Conservation (phyloP, 371 early-diverging fungal species). For the Syncephalastrum monosporum region DNA sequence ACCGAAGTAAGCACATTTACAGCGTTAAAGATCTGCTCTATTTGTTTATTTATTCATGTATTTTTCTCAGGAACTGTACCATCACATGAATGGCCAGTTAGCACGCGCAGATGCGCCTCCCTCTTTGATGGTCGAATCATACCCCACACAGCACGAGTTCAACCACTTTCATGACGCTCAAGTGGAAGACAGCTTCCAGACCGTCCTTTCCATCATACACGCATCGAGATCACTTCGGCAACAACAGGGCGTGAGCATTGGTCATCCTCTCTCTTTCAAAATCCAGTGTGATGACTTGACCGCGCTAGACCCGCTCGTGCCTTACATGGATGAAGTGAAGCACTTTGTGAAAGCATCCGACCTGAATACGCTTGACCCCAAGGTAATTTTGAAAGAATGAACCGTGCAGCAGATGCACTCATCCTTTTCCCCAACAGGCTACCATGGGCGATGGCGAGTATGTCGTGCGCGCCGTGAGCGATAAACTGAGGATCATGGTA, state of each 20-base stretch:
- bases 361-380: constrained; percentile 17
- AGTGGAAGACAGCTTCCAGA: constrained; percentile 59
- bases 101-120: constrained; percentile 17
- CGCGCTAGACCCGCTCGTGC: constrained; percentile 31
- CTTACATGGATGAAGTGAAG: constrained; percentile 43
- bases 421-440: background rate
- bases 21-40: background rate
- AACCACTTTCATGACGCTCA: constrained; percentile 32
- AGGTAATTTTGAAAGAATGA: constrained; percentile 18
- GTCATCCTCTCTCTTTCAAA: constrained; percentile 49
- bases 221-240: constrained; percentile 66
- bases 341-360: constrained; percentile 47
- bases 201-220: constrained; percentile 57
- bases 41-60: background rate
- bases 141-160: constrained; percentile 42
- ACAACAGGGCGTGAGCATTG: constrained; percentile 56
- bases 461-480: constrained; percentile 33
- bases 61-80: constrained; percentile 58
- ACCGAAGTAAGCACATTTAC: constrained; percentile 84
- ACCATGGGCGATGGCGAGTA: constrained; percentile 4
- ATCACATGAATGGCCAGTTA: constrained; percentile 39
- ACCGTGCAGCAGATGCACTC: background rate
- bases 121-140: constrained; percentile 58
- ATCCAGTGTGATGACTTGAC: constrained; percentile 42
- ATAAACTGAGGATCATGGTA: constrained; percentile 45